These are phyloP conservation scores for Tolypocladium guangdongense DNA, from an alignment of 2,329 filamentous ascomycete genomes.

Conservation along the genomic window DNA sequence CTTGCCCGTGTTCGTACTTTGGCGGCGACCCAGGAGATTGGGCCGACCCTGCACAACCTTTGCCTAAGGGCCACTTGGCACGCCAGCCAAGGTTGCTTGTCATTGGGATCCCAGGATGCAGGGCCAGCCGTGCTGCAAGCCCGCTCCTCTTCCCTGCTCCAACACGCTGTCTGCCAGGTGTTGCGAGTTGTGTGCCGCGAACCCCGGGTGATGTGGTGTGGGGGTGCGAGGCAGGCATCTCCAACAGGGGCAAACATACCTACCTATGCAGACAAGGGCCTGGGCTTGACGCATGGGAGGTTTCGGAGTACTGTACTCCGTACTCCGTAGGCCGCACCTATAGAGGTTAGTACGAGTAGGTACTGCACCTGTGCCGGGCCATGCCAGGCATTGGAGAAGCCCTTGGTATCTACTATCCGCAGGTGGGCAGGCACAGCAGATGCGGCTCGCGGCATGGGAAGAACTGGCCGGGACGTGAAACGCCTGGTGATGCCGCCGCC, in stretches of 20 bases:
- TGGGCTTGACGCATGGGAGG: background rate
- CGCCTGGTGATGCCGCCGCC: background rate
- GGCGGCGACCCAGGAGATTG: constrained; percentile 5
- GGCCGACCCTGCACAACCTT: constrained; percentile 5
- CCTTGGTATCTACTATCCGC: background rate
- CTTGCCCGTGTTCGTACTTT: background rate
- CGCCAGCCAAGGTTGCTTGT: background rate
- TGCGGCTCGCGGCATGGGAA: background rate
- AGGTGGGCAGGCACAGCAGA: background rate
- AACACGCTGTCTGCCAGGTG: background rate
- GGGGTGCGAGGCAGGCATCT: background rate
- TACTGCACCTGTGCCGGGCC: background rate
- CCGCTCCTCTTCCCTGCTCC: background rate
- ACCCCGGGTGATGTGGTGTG: background rate
- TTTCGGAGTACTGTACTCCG: no score
- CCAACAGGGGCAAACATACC: background rate
- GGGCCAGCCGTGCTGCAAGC: background rate
- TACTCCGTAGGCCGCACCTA: no score
- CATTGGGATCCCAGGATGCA: background rate
- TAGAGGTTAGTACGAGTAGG: background rate
- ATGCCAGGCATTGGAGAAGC: background rate
- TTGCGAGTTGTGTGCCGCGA: background rate
- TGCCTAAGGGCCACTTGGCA: constrained; percentile 3
- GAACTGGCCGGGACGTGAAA: background rate
- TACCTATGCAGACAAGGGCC: background rate